phyloP scores from a whole-genome alignment of 169 alveolate genomes.

The Plasmodium gonderi region DNA sequence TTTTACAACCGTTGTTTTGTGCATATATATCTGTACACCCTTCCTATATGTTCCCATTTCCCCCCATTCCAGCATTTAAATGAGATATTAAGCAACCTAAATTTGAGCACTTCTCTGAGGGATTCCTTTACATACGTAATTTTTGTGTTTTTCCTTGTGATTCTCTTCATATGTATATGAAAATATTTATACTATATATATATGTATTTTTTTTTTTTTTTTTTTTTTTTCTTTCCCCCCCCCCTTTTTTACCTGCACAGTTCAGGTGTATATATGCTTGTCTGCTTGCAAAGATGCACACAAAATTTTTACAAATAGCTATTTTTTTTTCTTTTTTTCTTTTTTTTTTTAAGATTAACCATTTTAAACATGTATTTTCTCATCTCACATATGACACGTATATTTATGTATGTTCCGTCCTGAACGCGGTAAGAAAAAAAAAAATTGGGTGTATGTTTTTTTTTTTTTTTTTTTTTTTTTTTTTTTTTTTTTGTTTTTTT shows the following conservation, averaged over 20 bases:
- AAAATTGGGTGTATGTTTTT: neutral
- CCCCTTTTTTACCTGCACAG: neutral
- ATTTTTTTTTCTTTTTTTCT: neutral
- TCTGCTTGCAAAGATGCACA: neutral
- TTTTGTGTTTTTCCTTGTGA: neutral
- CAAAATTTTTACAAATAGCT: neutral
- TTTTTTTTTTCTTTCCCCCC: neutral
- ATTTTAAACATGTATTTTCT: conserved; percentile 63
- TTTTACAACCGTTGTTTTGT: neutral
- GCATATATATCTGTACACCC: neutral
- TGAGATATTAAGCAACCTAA: conserved; percentile 2
- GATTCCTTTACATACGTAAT: conserved; percentile 47
- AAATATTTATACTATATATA: no score
- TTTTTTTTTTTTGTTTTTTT: neutral
- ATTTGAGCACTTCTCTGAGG: conserved; percentile 8
- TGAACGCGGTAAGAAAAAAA: conserved; percentile 22
- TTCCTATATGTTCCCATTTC: neutral
- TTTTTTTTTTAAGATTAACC: conserved; percentile 26
- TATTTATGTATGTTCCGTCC: conserved; percentile 45
- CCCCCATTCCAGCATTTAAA: conserved; percentile 32
- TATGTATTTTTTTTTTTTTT: neutral
- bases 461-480: neutral
- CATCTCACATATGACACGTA: conserved; percentile 57
- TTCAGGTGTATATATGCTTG: neutral
- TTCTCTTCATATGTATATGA: no score